phyloP scores from a whole-genome alignment of 768 basidiomycete genomes.

The Polyporus arcularius region DNA sequence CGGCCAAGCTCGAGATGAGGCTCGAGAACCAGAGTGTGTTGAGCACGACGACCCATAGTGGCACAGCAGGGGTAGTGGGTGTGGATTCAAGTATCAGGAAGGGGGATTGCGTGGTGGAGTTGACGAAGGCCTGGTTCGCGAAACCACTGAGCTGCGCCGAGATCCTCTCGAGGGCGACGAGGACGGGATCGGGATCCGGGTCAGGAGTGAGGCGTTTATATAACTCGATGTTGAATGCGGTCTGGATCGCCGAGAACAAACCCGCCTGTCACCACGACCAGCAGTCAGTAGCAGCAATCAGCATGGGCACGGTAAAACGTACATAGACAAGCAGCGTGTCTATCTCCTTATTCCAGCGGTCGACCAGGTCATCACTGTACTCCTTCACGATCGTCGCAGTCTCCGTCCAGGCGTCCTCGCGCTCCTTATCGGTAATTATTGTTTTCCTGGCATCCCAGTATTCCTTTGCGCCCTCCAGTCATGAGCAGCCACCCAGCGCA shows the following conservation, averaged over 20 bases:
- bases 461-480: too few species aligned
- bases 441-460: too few species aligned
- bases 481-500: too few species aligned
- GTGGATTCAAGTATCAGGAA: not conserved
- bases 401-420: not conserved
- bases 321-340: conserved; percentile 2
- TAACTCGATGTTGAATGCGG: conserved; percentile 5
- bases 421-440: not conserved
- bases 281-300: too few species aligned
- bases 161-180: not conserved
- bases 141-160: conserved; percentile 5
- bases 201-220: not conserved
- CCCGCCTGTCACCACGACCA: not conserved
- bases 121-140: not conserved
- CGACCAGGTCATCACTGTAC: conserved; percentile 2
- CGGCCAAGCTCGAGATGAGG: conserved; percentile 10
- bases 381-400: not conserved
- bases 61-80: not conserved
- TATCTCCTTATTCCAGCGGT: not conserved
- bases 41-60: conserved; percentile 3
- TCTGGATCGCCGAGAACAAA: not conserved
- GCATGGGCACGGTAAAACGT: not conserved
- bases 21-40: conserved; percentile 20
- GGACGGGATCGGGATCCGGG: not conserved
- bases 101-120: not conserved